These are phyloP conservation scores for Pelargonium australe DNA, from an alignment of 441 rosid genomes.

Conservation along the genomic window DNA sequence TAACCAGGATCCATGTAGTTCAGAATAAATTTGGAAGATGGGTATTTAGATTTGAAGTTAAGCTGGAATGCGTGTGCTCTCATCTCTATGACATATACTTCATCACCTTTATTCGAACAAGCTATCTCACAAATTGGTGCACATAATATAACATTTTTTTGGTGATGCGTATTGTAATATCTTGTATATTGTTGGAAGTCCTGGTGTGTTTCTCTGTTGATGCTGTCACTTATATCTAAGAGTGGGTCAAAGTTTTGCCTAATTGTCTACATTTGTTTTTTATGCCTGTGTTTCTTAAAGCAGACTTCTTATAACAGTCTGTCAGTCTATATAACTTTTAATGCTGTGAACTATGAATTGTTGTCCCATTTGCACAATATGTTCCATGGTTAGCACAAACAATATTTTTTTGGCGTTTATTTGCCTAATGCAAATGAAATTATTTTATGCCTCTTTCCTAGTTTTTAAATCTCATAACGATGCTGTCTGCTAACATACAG, in stretches of 20 bases:
- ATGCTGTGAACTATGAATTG: background rate
- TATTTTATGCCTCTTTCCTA: background rate
- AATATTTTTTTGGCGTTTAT: background rate
- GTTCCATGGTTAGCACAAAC: background rate
- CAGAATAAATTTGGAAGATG: background rate
- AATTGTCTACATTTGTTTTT: background rate
- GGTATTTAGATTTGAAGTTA: background rate
- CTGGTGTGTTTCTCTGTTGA: background rate
- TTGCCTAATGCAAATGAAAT: background rate
- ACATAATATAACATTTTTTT: background rate
- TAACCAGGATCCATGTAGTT: background rate
- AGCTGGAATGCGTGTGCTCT: constrained; percentile 1
- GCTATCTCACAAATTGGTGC: background rate
- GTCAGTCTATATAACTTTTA: background rate
- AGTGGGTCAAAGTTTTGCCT: background rate
- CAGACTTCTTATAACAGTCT: background rate
- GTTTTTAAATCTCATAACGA: constrained; percentile 10
- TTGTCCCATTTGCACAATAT: background rate
- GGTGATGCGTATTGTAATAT: constrained; percentile 2
- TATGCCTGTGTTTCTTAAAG: background rate
- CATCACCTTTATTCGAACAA: background rate
- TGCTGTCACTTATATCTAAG: background rate
- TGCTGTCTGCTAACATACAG: constrained; percentile 43
- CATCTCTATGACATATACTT: background rate
- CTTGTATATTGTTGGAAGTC: constrained; percentile 1